A percentile compares a stretch with the other conserved stretches of the same genome.
These are phyloP conservation scores for Musa troglodytarum DNA, from an alignment of 176 grass and related monocot genomes.

Conservation along the genomic window DNA sequence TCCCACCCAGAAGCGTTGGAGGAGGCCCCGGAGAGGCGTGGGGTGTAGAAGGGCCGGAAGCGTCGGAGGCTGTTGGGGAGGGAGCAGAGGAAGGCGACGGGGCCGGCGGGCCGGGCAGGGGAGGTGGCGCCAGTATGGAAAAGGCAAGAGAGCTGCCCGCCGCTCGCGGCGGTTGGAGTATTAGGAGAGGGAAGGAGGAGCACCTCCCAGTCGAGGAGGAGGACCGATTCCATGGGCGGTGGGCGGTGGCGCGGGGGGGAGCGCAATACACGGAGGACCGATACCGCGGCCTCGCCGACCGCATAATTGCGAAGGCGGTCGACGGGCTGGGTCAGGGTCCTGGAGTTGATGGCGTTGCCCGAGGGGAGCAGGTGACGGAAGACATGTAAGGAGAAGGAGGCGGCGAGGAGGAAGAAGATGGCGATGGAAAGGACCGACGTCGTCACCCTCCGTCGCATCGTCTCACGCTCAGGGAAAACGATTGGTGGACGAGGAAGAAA, in stretches of 20 bases:
- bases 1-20: background rate
- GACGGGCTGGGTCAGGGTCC: no score
- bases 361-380: no score
- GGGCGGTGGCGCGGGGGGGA: background rate
- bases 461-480: no score
- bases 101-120: slow-evolving; percentile 20
- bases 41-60: slow-evolving; percentile 26
- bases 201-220: slow-evolving; percentile 54
- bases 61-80: slow-evolving; percentile 27
- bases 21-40: slow-evolving; percentile 10
- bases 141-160: slow-evolving; percentile 23
- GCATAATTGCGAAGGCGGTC: no score
- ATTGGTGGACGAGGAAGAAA: no score
- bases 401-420: no score
- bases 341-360: no score
- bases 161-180: background rate
- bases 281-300: no score
- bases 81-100: slow-evolving; percentile 28
- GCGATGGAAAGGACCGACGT: no score
- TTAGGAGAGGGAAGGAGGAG: slow-evolving; percentile 29
- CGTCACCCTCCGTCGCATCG: no score
- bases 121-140: slow-evolving; percentile 28
- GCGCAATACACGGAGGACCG: no score
- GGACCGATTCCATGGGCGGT: slow-evolving; percentile 20
- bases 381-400: no score